Percentiles rank a stretch among this genome's conserved stretches.
phyloP scores from a whole-genome alignment of 495 filamentous ascomycete species.

The Lasiosphaeris hirsuta region DNA sequence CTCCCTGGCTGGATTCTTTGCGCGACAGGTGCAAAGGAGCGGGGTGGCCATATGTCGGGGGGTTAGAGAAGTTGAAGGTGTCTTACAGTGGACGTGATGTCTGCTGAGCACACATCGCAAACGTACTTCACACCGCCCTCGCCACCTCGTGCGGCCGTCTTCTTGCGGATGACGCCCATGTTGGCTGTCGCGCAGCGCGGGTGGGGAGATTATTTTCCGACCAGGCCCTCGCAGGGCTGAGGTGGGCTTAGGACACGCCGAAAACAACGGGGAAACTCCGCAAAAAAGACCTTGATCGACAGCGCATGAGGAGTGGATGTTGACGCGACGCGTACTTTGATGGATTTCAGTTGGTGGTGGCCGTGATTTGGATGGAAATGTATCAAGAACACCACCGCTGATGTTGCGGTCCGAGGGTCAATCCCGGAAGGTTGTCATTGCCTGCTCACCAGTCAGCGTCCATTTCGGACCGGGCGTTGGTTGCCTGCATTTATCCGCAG shows the following conservation, averaged over 20 bases:
- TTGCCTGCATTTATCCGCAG: too few species aligned
- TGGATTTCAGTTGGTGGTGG: conserved; percentile 15
- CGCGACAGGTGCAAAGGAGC: background rate
- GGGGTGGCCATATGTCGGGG: background rate
- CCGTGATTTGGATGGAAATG: conserved; percentile 22
- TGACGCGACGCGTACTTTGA: conserved; percentile 25
- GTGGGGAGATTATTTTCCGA: conserved; percentile 18
- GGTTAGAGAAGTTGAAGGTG: background rate
- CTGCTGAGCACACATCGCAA: conserved; percentile 91
- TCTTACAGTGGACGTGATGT: conserved; percentile 91
- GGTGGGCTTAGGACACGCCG: conserved; percentile 9
- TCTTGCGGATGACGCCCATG: conserved; percentile 97
- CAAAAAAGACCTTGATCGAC: conserved; percentile 3
- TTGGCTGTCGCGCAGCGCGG: conserved; percentile 14
- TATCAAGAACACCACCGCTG: background rate
- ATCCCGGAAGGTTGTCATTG: conserved; percentile 5
- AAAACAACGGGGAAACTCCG: conserved; percentile 15
- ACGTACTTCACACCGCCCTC: conserved; percentile 93
- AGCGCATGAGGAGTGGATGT: background rate
- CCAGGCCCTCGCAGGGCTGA: conserved; percentile 13
- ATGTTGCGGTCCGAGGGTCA: conserved; percentile 14
- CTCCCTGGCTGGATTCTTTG: background rate
- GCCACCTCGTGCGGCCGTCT: conserved; percentile 80
- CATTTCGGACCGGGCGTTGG: too few species aligned
- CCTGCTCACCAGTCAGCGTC: too few species aligned